Base-by-base conservation (phyloP, 352 stramenopile genomes). In the Globisporangium iwayamae region DNA sequence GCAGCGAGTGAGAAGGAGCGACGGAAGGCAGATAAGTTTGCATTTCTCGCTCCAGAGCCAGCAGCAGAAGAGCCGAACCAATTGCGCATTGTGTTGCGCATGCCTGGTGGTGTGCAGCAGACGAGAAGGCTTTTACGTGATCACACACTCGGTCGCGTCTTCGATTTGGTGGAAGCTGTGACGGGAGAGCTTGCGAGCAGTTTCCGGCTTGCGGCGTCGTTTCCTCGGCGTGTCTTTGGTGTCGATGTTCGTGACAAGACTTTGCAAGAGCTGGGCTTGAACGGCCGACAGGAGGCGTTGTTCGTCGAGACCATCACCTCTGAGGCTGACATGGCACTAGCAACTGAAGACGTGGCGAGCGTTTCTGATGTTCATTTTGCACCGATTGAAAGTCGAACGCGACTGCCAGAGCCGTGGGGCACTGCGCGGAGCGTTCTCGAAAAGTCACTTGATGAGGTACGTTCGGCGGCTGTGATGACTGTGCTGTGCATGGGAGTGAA, bases 141-240 rank as follows among this genome's bases (percentile, higher is more conserved):
- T 2, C 61, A 65, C 5, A 51, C 60, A 11, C 68, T 92, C 38
- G 56, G 53, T 41, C 59, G 61, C 20, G 70, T 90, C 4, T 89
- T 89, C 54, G 71, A 77, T 22, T 68, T 87, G 9, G 53, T 89
- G 1, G 81, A 88, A 62, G 74, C 81, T 25, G 53, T 80, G 8
- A 86, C 75, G 4, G 83, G 81, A 30, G 81, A 89, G 0, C 52
- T 71, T 2, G 69, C 64, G 2, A 59, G 39, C 11, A n/a, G 64
- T 9, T 88, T 81, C 55, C 79, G 79, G 54, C 55, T 92, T 52
- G 79, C 78, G 4, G 72, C 79, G 36, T 86, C 76, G 38, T 91
- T 85, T 45, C 84, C 84, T 8, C 81, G 84, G 46, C 75, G 79
- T 43, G 56, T 91, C 14, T 91, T 90, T 65, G 64, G 65, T 13